Evolutionary conservation across 2,329 filamentous ascomycete species (phyloP).

Genomic region (Sporothrix inflata): DNA sequence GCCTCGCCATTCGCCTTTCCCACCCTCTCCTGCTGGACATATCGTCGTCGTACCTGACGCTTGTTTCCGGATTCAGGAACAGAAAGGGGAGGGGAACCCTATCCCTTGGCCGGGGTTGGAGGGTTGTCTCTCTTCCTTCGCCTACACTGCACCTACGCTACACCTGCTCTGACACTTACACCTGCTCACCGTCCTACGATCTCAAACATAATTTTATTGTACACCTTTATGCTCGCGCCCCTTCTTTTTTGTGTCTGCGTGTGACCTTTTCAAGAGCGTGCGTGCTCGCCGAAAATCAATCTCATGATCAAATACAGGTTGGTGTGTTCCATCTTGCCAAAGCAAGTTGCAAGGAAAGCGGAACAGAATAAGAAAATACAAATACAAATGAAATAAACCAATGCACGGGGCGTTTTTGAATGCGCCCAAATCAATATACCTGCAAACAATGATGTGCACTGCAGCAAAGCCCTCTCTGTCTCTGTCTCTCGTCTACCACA

Average conservation of each 20-base stretch:
- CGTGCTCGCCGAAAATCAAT: not conserved
- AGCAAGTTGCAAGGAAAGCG: not conserved
- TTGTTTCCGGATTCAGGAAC: not conserved
- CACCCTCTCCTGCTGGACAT: not conserved
- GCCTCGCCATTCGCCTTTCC: not conserved
- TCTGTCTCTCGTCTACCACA: not conserved
- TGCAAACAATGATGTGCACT: not conserved
- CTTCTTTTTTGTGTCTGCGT: not conserved
- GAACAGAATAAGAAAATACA: no score
- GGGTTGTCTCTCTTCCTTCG: not conserved
- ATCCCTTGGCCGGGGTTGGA: not conserved
- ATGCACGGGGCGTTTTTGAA: not conserved
- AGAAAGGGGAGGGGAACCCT: not conserved
- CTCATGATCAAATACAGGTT: not conserved
- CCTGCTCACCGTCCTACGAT: not conserved
- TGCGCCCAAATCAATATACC: not conserved
- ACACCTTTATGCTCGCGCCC: not conserved
- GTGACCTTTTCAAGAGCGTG: not conserved
- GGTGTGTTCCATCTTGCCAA: not conserved
- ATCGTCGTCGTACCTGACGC: constrained; percentile 9
- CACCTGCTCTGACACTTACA: no score
- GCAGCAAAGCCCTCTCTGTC: not conserved
- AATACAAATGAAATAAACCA: not conserved
- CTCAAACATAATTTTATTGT: constrained; percentile 7
- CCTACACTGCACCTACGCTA: not conserved